These are phyloP conservation scores for Pittosporum tobira DNA, from an alignment of 129 eudicot genomes.

Conservation along the genomic window DNA sequence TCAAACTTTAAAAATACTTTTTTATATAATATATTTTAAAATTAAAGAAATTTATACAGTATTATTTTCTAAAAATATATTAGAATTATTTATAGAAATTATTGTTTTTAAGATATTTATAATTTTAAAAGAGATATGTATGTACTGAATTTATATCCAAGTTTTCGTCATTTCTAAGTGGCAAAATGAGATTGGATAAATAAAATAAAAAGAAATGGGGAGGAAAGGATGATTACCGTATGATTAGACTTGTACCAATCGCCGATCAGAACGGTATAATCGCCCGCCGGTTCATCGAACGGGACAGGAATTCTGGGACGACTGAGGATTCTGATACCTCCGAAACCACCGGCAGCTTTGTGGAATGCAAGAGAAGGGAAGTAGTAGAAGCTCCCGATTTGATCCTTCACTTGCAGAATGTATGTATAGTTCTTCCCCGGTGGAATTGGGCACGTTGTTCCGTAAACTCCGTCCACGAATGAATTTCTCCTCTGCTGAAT, in stretches of 20 bases:
- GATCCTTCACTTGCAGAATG: constrained; percentile 89
- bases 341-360: constrained; percentile 94
- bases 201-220: background rate
- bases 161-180: no score
- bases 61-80: background rate
- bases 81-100: no score
- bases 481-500: constrained; percentile 83
- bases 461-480: constrained; percentile 78
- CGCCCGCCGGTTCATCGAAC: constrained; percentile 56
- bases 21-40: no score
- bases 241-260: constrained; percentile 87
- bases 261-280: constrained; percentile 67
- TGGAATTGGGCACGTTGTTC: constrained; percentile 95
- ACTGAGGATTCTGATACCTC: constrained; percentile 78
- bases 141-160: no score
- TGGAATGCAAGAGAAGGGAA: constrained; percentile 84
- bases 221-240: constrained; percentile 39
- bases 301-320: constrained; percentile 88
- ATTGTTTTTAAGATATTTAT: no score
- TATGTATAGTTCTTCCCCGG: constrained; percentile 86
- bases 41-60: no score
- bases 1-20: no score
- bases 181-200: no score
- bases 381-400: constrained; percentile 89
- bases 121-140: no score